Base-by-base conservation (phyloP, 2,329 filamentous ascomycete species). In the Pseudonectria foliicola region DNA sequence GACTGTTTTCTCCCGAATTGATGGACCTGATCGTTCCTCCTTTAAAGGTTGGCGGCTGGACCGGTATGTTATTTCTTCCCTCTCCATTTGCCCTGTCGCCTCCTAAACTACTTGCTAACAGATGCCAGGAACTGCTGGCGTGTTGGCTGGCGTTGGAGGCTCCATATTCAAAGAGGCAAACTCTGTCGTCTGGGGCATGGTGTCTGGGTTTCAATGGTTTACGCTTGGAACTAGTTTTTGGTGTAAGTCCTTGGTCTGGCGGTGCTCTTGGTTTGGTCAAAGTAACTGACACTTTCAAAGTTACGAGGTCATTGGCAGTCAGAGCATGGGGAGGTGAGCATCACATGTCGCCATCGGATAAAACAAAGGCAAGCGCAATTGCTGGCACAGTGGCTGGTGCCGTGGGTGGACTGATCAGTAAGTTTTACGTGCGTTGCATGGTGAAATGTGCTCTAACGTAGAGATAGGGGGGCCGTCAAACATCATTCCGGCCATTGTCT, bases 151-250 rank as follows among this genome's bases (percentile, higher is more conserved):
- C 25, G 80, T 82, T 33, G 73, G 81, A 32, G 72, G 74, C 25
- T 88, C 86, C 18, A 81, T 93, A 30, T 59, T 89, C 31, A 73
- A 78, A 38, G 81, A 82, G 13, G 70, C 67, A 14, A 75, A 73
- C 11, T 80, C 85, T 4, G 70, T 77, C 3, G 61, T 90, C 6
- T 90, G 87, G 61, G 81, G 85, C 1, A 48, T 82, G 10, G 72
- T 80, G 25, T 80, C 82, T 14, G 83, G 85, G 13, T 67, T 85
- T 27, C 87, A 94, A 62, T 95, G 85, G 76, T 86, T 86, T 59
- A 71, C 76, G 27, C 71, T 93, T 26, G 86, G 86, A 25, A 77
- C 74, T 30, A 83, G 77, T 12, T 95, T 81, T 56, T 90, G 80
- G 71, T 80, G 82, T 80, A 67, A 53, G 75, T 61, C 27, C 2